phyloP scores from a whole-genome alignment of 2,329 filamentous ascomycete species.

The Calonectria leucothoes region DNA sequence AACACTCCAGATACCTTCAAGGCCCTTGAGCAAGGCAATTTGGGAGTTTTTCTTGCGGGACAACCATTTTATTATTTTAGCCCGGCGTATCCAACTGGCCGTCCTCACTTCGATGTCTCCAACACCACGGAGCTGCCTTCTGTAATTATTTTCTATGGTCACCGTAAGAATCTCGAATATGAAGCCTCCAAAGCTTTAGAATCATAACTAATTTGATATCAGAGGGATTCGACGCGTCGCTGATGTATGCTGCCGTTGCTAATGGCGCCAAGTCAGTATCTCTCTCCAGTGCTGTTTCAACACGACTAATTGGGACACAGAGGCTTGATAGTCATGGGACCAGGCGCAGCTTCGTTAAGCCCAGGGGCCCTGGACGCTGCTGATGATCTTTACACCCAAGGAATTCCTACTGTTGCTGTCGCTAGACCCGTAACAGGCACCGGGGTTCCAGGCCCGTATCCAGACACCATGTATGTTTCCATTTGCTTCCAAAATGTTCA shows the following conservation, averaged over 20 bases:
- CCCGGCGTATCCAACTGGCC: constrained; percentile 54
- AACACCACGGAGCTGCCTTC: constrained; percentile 53
- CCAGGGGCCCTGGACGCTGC: constrained; percentile 41
- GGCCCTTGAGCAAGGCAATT: constrained; percentile 59
- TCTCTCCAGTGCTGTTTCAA: background rate
- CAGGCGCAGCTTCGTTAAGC: constrained; percentile 43
- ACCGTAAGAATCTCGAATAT: constrained; percentile 44
- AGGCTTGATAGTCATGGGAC: constrained; percentile 46
- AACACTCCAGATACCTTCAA: constrained; percentile 71
- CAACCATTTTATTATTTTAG: constrained; percentile 65
- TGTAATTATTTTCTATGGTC: constrained; percentile 59
- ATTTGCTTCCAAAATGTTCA: accelerated
- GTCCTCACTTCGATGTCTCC: constrained; percentile 49
- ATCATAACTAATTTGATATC: background rate
- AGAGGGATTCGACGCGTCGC: constrained; percentile 47
- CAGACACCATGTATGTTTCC: constrained; percentile 25
- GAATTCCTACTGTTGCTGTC: constrained; percentile 44
- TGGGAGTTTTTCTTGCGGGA: constrained; percentile 56
- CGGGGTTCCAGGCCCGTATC: constrained; percentile 35
- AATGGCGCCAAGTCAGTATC: constrained; percentile 43
- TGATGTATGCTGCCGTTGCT: constrained; percentile 46
- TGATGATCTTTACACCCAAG: constrained; percentile 39
- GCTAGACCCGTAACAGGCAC: constrained; percentile 43
- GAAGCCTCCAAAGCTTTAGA: too few relatives aligned
- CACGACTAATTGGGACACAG: constrained; percentile 3